These are phyloP conservation scores for Astrothelium macrocarpum DNA, from an alignment of 495 filamentous ascomycete species.

Conservation along the genomic window DNA sequence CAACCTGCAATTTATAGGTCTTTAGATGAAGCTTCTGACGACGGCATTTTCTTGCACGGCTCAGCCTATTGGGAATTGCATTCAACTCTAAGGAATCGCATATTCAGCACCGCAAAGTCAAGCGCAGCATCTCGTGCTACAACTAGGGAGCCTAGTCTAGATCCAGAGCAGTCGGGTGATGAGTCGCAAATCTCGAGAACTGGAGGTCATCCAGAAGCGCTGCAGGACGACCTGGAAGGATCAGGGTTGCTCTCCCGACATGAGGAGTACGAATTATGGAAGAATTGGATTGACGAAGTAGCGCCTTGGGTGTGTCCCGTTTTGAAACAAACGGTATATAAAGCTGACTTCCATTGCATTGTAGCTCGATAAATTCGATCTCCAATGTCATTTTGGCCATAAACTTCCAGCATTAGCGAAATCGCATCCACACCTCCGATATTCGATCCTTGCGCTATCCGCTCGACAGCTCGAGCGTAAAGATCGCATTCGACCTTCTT, in stretches of 20 bases:
- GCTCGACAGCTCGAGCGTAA: slow-evolving; percentile 18
- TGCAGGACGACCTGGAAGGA: neutral
- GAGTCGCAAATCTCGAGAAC: neutral
- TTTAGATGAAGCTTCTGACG: slow-evolving; percentile 7
- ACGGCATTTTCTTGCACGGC: slow-evolving; percentile 16
- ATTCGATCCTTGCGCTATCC: slow-evolving; percentile 15
- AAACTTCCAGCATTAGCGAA: slow-evolving; percentile 15
- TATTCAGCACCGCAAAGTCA: slow-evolving; percentile 16
- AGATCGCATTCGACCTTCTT: slow-evolving; percentile 8
- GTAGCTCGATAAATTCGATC: slow-evolving; percentile 17
- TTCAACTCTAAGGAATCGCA: slow-evolving; percentile 8
- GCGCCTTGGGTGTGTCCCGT: slow-evolving; percentile 11
- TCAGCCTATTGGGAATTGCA: slow-evolving; percentile 17
- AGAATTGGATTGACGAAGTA: slow-evolving; percentile 19
- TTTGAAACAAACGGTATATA: neutral
- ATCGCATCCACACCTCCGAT: slow-evolving; percentile 17
- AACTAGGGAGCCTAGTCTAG: neutral
- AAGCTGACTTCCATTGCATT: neutral
- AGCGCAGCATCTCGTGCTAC: slow-evolving; percentile 9
- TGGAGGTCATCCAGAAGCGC: neutral
- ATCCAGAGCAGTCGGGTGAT: neutral
- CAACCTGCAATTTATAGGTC: neutral
- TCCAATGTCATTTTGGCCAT: slow-evolving; percentile 15
- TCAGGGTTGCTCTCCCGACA: neutral
- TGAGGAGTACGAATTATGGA: slow-evolving; percentile 13